A percentile compares a stretch with the other conserved stretches of the same genome.
Evolutionary conservation across 345 rosid genomes (phyloP).

Genomic region (Euphorbia lathyris): DNA sequence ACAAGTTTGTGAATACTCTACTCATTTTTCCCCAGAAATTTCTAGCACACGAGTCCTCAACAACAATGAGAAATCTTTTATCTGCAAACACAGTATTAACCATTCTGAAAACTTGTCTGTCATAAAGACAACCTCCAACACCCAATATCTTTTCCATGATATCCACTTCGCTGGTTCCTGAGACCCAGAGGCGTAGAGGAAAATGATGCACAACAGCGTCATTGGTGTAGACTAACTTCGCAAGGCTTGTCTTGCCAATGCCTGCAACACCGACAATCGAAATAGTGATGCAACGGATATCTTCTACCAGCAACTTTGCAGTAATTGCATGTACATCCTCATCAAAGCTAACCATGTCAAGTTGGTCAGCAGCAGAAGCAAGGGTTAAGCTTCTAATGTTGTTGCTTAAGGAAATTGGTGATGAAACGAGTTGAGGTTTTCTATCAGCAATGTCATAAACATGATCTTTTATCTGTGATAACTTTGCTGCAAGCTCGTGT

Average conservation of each 20-base stretch:
- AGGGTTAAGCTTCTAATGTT: neutral
- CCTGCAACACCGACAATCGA: slow-evolving; percentile 21
- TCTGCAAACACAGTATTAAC: neutral
- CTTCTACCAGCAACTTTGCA: neutral
- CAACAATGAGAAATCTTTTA: slow-evolving; percentile 1
- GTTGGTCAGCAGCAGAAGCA: neutral
- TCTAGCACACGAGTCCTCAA: slow-evolving; percentile 1
- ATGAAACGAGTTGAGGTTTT: slow-evolving; percentile 4
- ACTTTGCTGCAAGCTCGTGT: neutral
- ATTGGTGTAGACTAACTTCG: slow-evolving; percentile 7
- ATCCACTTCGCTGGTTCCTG: neutral
- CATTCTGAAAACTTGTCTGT: neutral
- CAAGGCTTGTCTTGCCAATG: slow-evolving; percentile 20
- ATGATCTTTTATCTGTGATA: neutral
- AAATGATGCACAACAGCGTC: slow-evolving; percentile 2
- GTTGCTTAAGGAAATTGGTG: neutral
- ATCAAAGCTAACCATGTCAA: neutral
- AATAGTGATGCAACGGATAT: slow-evolving; percentile 10
- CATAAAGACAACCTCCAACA: no score
- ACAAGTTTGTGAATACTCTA: slow-evolving; percentile 2
- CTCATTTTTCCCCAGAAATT: slow-evolving; percentile 5
- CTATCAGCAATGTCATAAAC: neutral
- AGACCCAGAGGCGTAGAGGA: slow-evolving; percentile 4
- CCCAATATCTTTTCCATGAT: slow-evolving; percentile 3
- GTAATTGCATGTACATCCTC: slow-evolving; percentile 4